Base-by-base conservation (phyloP, 2,329 filamentous ascomycete species). In the Ophiocordyceps sinensis region DNA sequence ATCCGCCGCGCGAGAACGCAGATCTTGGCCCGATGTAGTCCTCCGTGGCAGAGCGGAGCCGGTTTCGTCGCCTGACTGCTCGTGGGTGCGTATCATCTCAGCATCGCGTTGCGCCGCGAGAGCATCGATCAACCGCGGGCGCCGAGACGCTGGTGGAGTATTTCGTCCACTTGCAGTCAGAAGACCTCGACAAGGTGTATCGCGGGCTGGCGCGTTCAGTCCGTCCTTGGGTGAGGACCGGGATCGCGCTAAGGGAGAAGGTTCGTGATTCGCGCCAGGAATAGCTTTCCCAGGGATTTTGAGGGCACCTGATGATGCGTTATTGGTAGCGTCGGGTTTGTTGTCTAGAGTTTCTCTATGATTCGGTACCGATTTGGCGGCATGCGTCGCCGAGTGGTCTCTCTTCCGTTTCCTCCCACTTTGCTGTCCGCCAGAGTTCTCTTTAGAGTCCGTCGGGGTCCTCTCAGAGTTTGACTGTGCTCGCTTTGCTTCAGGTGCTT, bases 1-100 rank as follows among this genome's bases (percentile, higher is more conserved):
- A 41, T 53, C 53, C 6, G 47, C 49, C 17, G 47, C 51, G 30
- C 55, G 51, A n/a, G 44, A 39, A 10, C 42, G 40, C 7, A 49
- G 42, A 10, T 45, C 45, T 23, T 49, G 41, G 13, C 15, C 11
- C 3, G 28, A 12, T 11, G 28, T 37, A n/a, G 17, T 21, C n/a
- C 15, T 28, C n/a, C 28, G 34, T 9, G n/a, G 14, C 5, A 19
- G 17, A 32, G 40, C 30, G 29, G 35, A 30, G 28, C 36, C 28
- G 17, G 23, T 23, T 13, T 31, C 35, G 21, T 41, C 40, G 1
- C 40, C 36, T 30, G 37, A 35, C 23, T 26, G 23, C 3, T 34
- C 41, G 39, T 37, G 21, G 17, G 17, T 28, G 14, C 17, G 28
- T 19, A 28, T 21, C 19, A n/a, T 6, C 14, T 38, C 38, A 5